Conservation (phyloP, 108 stramenopile species). For the Cyclotella sp. region DNA sequence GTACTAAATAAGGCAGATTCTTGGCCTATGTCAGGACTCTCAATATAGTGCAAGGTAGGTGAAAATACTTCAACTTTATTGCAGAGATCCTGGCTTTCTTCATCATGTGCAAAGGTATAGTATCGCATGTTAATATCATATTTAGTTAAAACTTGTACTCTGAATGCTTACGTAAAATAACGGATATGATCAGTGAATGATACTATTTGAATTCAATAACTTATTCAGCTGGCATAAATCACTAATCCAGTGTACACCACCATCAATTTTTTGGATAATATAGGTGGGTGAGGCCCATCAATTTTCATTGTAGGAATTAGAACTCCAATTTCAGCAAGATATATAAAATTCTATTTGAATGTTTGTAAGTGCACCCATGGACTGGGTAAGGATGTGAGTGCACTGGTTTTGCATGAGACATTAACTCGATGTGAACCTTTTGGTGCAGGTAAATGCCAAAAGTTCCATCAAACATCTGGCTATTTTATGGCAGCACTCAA, state of each 20-base stretch:
- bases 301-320: not conserved
- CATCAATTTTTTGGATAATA: not conserved
- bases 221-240: not conserved
- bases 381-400: not conserved
- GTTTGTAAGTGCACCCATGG: not conserved
- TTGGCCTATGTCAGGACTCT: no score
- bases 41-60: no score
- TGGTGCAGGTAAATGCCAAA: not conserved
- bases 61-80: no score
- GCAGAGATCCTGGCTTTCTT: no score
- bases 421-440: no score
- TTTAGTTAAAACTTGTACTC: constrained; percentile 31
- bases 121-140: constrained; percentile 35
- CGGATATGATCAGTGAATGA: not conserved
- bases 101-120: constrained; percentile 37
- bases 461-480: not conserved
- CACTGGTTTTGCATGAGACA: not conserved
- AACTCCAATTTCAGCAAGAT: not conserved
- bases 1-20: no score
- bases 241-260: not conserved
- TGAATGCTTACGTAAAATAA: constrained; percentile 12
- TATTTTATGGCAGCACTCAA: not conserved
- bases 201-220: not conserved
- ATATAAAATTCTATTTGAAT: no score
- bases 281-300: not conserved